phyloP scores from a whole-genome alignment of 2,329 filamentous ascomycete genomes.

The Graphiopsis chlorocephala region DNA sequence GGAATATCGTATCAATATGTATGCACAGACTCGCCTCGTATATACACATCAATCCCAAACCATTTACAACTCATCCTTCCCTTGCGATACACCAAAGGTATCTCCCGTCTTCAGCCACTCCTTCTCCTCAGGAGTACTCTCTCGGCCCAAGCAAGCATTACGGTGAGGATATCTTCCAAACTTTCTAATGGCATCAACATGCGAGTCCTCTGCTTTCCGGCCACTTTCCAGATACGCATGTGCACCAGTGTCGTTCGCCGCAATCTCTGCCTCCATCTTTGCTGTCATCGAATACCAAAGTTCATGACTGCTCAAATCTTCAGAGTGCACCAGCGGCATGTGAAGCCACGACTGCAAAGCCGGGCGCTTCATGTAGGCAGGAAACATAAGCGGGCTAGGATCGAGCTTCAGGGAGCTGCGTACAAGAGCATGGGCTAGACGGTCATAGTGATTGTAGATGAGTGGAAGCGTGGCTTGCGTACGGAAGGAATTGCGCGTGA shows the following conservation, averaged over 20 bases:
- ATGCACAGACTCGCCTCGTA: neutral
- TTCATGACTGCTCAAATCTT: conserved; percentile 49
- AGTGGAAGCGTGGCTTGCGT: conserved; percentile 41
- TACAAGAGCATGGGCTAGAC: conserved; percentile 45
- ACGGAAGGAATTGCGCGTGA: conserved; percentile 62
- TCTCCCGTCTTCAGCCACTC: conserved; percentile 48
- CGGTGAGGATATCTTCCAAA: conserved; percentile 62
- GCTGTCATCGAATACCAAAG: conserved; percentile 34
- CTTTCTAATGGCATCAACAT: conserved; percentile 49
- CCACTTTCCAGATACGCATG: conserved; percentile 32
- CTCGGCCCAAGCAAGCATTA: conserved; percentile 51
- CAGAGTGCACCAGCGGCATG: conserved; percentile 60
- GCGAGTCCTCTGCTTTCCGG: conserved; percentile 44
- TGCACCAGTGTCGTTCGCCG: conserved; percentile 30
- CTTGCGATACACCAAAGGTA: conserved; percentile 40
- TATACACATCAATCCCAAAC: neutral
- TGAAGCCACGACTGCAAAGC: conserved; percentile 56
- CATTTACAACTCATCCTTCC: conserved; percentile 16
- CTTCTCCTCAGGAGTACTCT: conserved; percentile 50
- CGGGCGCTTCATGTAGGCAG: conserved; percentile 16
- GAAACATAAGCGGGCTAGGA: conserved; percentile 17
- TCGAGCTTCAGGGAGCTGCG: conserved; percentile 24
- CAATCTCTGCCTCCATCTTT: conserved; percentile 35
- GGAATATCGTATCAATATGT: neutral
- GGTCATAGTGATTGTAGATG: conserved; percentile 58